Conservation (phyloP, 345 rosid genomes). For the Murraya koenigii region DNA sequence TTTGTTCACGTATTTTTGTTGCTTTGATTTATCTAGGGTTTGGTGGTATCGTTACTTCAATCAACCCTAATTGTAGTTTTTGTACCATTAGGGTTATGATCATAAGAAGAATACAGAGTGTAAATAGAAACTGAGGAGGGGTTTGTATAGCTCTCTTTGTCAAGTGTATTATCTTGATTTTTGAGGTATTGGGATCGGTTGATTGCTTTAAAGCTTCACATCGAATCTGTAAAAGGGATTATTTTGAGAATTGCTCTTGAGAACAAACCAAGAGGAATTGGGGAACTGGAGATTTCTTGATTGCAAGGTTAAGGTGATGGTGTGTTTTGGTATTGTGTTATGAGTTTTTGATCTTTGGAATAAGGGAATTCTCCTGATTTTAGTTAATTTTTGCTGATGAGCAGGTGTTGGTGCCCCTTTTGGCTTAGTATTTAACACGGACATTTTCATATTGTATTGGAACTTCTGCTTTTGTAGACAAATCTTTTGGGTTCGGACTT, state of each 20-base stretch:
- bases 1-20: slow-evolving; percentile 22
- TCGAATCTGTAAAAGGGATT: slow-evolving; percentile 18
- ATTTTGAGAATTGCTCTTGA: background rate
- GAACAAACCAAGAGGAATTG: background rate
- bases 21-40: slow-evolving; percentile 37
- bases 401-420: slow-evolving; percentile 21
- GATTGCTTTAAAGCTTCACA: slow-evolving; percentile 17
- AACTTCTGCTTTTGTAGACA: slow-evolving; percentile 20
- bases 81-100: slow-evolving; percentile 33
- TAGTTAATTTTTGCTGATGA: slow-evolving; percentile 23
- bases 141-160: slow-evolving; percentile 13
- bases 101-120: slow-evolving; percentile 20
- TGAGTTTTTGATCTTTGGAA: slow-evolving; percentile 17
- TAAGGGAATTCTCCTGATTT: slow-evolving; percentile 23
- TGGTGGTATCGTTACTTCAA: slow-evolving; percentile 39
- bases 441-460: slow-evolving; percentile 5
- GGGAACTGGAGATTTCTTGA: slow-evolving; percentile 15
- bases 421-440: background rate
- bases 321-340: slow-evolving; percentile 18
- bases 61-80: slow-evolving; percentile 39
- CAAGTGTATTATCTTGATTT: background rate
- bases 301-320: slow-evolving; percentile 6
- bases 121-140: slow-evolving; percentile 25
- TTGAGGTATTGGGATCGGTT: slow-evolving; percentile 23
- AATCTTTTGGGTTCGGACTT: slow-evolving; percentile 12